Percentiles rank a stretch among this genome's conserved stretches.
Conservation (phyloP, 352 stramenopile species). For the Globisporangium mamillatum region DNA sequence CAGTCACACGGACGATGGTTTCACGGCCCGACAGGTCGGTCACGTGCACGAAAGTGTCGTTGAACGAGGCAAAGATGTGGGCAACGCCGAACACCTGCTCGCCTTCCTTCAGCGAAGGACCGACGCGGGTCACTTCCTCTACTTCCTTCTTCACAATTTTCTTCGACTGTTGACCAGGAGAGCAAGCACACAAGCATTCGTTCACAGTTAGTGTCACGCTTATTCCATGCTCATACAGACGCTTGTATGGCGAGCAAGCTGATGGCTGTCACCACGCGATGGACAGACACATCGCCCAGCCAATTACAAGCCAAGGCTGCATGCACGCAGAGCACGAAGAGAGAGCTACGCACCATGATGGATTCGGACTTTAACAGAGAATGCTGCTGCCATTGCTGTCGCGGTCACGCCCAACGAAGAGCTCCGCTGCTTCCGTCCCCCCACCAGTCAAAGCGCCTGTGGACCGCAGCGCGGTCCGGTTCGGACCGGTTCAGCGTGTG, state of each 20-base stretch:
- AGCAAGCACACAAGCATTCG: not conserved
- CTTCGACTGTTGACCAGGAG: slow-evolving; percentile 49
- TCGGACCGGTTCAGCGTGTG: not conserved
- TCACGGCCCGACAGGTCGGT: slow-evolving; percentile 99
- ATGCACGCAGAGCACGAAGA: not conserved
- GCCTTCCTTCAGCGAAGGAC: slow-evolving; percentile 94
- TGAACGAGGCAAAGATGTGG: slow-evolving; percentile 99
- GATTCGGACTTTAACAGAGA: slow-evolving; percentile 84
- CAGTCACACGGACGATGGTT: slow-evolving; percentile 99
- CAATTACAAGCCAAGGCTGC: not conserved
- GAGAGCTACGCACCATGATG: slow-evolving; percentile 68
- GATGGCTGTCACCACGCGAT: not conserved
- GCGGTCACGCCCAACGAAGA: not conserved
- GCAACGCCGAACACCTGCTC: slow-evolving; percentile 99
- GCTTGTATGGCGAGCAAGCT: not conserved
- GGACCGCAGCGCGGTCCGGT: not conserved
- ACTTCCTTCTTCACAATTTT: slow-evolving; percentile 88
- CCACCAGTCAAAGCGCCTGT: slow-evolving; percentile 24
- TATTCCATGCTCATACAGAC: not conserved
- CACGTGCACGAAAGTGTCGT: slow-evolving; percentile 99
- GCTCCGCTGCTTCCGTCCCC: not conserved
- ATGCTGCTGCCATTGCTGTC: slow-evolving; percentile 24
- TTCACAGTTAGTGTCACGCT: not conserved
- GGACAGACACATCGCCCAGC: not conserved
- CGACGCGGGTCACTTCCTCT: slow-evolving; percentile 92